Evolutionary conservation across 2,329 filamentous ascomycete species (phyloP), one percentile per base, ranked within the genome.

Genomic region (Apiospora pterosperma): DNA sequence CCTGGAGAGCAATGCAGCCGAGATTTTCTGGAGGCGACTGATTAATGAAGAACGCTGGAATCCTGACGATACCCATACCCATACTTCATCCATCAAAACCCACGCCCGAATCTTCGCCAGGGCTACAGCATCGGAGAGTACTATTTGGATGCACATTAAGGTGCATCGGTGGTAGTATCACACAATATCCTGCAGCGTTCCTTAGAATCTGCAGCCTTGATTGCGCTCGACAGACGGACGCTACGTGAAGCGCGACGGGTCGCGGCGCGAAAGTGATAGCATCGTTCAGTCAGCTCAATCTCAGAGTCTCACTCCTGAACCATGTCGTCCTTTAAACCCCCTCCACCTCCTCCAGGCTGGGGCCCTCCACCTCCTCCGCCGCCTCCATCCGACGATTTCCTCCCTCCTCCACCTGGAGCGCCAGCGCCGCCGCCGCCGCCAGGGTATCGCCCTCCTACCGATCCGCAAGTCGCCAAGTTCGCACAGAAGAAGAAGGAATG

Each of bases 401-500:
- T 85, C n/a, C 85, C 85, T 67, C 85, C 85, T 41, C 85, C 85
- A 25, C 84, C 85, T 2, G 79, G 83, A 55, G 79, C 79, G 36
- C 83, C 84, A 42, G 82, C 91, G 62, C 93, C 94, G 68, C 93
- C 93, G 62, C 93, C 93, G 63, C 93, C 94, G 28, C 93, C 93
- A 31, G 93, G 93, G 44, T 96, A 93, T 77, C 89, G 89, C 68
- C 93, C 93, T 52, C 87, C 90, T 28, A 85, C 89, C 70, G 90
- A 98, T 75, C 90, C 93, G 55, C 92, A 94, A 69, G 85, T 92
- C 73, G 93, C 93, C 62, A 99, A 99, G 81, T 97, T 97, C 75
- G 92, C 94, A 65, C 92, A 97, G 79, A 99, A 98, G 86, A 99
- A 98, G 86, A 97, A 93, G 77, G 94, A 97, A 89, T 99, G 96